Conservation (phyloP, 768 basidiomycete genomes). For the Phlegmacium glaucopus region DNA sequence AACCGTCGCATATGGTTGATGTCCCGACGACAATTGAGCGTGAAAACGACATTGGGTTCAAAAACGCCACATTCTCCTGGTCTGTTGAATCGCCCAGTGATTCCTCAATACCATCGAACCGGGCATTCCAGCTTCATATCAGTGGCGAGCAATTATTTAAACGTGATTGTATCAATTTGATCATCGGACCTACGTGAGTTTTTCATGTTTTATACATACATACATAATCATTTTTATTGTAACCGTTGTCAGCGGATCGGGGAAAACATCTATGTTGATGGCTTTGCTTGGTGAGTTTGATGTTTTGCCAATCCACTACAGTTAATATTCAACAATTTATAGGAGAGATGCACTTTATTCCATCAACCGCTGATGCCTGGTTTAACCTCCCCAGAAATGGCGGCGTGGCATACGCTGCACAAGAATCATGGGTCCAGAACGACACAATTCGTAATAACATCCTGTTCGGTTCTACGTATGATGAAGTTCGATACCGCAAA, state of each 20-base stretch:
- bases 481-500: constrained; percentile 74
- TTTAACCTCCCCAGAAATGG: constrained; percentile 60
- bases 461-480: constrained; percentile 69
- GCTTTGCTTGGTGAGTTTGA: constrained; percentile 40
- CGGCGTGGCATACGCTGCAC: constrained; percentile 75
- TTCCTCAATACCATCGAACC: constrained; percentile 34
- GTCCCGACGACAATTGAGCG: background rate
- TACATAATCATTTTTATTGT: constrained; percentile 8
- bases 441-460: constrained; percentile 80
- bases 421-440: constrained; percentile 81
- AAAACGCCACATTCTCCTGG: constrained; percentile 52
- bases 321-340: constrained; percentile 32
- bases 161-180: constrained; percentile 47
- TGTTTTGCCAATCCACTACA: background rate
- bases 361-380: constrained; percentile 48
- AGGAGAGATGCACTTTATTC: constrained; percentile 61
- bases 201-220: background rate
- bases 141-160: constrained; percentile 54
- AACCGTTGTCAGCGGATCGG: constrained; percentile 44
- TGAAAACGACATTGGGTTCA: constrained; percentile 33
- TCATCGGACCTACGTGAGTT: constrained; percentile 49
- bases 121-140: constrained; percentile 52
- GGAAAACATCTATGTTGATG: constrained; percentile 45
- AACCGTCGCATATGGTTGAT: background rate
- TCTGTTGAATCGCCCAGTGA: constrained; percentile 27